phyloP scores from a whole-genome alignment of 129 eudicot genomes.

The Gnaphalium uliginosum region DNA sequence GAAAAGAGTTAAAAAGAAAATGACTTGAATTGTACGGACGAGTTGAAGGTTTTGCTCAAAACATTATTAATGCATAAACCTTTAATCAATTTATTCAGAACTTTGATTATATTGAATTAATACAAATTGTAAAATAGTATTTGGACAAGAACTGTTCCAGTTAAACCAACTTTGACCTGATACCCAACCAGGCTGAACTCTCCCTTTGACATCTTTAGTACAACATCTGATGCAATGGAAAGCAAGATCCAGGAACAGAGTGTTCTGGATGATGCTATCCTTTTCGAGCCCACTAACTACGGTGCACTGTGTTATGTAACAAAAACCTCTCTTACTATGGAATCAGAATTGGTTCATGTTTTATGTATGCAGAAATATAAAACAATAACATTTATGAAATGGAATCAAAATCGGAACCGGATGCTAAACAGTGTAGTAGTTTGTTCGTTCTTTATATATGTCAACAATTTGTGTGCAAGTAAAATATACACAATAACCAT shows the following conservation, averaged over 20 bases:
- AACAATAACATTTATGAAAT: neutral
- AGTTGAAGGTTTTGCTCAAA: neutral
- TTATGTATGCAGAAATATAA: conserved; percentile 7
- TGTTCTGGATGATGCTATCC: neutral
- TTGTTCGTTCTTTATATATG: conserved; percentile 3
- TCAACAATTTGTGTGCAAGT: neutral
- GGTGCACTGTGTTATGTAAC: neutral
- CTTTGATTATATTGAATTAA: neutral
- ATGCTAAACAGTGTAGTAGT: neutral
- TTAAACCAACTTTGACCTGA: neutral
- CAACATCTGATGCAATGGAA: neutral
- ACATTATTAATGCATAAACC: neutral
- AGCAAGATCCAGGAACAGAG: neutral
- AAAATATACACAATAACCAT: neutral
- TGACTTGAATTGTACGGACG: no score
- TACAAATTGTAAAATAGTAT: no score
- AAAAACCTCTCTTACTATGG: neutral
- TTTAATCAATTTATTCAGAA: neutral
- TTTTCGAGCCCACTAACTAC: neutral
- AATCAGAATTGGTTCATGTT: conserved; percentile 12
- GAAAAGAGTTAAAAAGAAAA: no score
- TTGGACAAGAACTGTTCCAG: neutral
- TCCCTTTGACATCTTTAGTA: neutral
- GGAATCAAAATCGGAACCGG: conserved; percentile 3
- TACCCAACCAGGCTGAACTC: neutral